Conservation (phyloP, 805 yeast species). For the Cyberlindnera lachancei region DNA sequence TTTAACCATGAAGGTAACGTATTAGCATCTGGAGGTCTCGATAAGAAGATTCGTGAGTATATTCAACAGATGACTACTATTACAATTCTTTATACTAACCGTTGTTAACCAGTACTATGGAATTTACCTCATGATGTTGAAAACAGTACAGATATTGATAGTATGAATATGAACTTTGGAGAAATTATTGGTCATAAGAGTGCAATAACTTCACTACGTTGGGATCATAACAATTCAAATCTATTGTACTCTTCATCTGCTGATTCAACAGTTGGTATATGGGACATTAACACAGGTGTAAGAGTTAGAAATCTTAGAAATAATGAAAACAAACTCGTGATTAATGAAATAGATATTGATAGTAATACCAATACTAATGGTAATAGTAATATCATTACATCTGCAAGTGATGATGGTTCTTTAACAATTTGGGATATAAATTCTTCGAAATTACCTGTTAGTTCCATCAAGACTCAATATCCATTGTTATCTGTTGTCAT, state of each 20-base stretch:
- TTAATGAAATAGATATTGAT: conserved; percentile 45
- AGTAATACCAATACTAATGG: no score
- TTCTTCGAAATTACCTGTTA: conserved; percentile 39
- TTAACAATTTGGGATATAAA: conserved; percentile 60
- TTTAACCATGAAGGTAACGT: conserved; percentile 45
- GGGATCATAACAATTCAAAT: conserved; percentile 46
- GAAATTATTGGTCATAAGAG: conserved; percentile 49
- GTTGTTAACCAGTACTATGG: conserved; percentile 20
- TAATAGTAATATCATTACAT: conserved; percentile 31
- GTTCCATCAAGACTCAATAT: conserved; percentile 36
- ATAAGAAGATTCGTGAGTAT: conserved; percentile 33
- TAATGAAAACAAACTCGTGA: conserved; percentile 41
- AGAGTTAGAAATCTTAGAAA: conserved; percentile 47
- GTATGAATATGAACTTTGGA: conserved; percentile 46
- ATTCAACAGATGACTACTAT: no score
- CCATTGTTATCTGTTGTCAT: conserved; percentile 52
- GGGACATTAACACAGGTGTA: conserved; percentile 54
- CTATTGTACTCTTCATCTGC: conserved; percentile 47
- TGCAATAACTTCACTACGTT: conserved; percentile 53
- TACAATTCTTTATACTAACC: no score
- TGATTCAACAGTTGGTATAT: conserved; percentile 51
- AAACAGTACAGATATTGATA: conserved; percentile 9
- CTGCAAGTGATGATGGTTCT: conserved; percentile 63
- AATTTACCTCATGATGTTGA: conserved; percentile 18
- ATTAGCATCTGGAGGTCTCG: conserved; percentile 59